Evolutionary conservation across 169 alveolate species (phyloP), one percentile per base, ranked within the genome.

Genomic region (Haemoproteus tartakovskyi): DNA sequence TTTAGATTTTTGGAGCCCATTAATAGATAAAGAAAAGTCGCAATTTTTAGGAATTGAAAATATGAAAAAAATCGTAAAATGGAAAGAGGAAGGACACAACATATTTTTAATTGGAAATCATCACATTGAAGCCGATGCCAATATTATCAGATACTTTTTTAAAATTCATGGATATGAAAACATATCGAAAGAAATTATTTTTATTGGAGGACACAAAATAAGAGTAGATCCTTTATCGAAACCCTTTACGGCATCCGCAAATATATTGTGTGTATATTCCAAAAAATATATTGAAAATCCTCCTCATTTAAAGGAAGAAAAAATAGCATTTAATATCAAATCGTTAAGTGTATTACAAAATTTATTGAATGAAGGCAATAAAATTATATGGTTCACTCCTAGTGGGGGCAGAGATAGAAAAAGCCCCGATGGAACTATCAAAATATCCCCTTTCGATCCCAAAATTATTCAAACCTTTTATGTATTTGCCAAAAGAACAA

Each of bases 51-150:
- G 84, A 26, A 74, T 38, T 45, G 3, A 24, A 30, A 45, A 74
- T 45, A 74, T 74, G 29, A 48, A 54, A 1, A 56, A 74, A 45
- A 74, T 57, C 26, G 22, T 57, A 29, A 46, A 74, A 1, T 74
- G 84, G 84, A 45, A 30, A 57, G 60, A 74, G 22, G 43, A 74
- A 56, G 78, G 78, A 9, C 78, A 74, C 12, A 74, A 74, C 50
- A 43, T 43, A 30, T 36, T 74, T 24, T 57, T 74, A 57, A 57
- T 74, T 37, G 47, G 84, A 43, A 74, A 74, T 74, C 84, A 74
- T 48, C 84, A 74, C 59, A 74, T 74, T n/a, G 84, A 74, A 74
- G 78, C 84, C 19, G 84, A 74, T 74, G 84, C 84, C 54, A 74
- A 74, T 74, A 74, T 74, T 33, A 50, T 74, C 19, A 74, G 59